Evolutionary conservation across 2,329 filamentous ascomycete species (phyloP), one percentile per base, ranked within the genome.

Genomic region (Ilyonectria sp.): DNA sequence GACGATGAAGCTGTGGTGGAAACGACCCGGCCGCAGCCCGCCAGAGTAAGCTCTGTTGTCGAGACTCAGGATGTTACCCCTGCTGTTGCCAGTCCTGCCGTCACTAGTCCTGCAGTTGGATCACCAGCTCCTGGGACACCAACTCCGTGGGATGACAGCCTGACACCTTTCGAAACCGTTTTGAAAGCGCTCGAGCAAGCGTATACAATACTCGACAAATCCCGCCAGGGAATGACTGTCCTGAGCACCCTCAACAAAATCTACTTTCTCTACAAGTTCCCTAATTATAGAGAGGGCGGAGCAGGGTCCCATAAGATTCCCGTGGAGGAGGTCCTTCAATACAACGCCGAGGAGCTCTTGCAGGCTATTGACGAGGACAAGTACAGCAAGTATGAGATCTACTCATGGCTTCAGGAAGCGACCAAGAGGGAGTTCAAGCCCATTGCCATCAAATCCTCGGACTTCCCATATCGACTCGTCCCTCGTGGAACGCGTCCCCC

Each of bases 271-370:
- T 79, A 79, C 68, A 76, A 69, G 33, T 78, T 82, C 31, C 78
- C 79, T 8, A 63, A 59, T 29, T 74, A 67, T 43, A 79, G 75
- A 40, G 76, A 67, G 4, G 74, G 71, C 0, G 55, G 76, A 11
- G 71, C 46, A 6, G 80, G 76, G 21, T 74, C 77, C n/a, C 83
- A 85, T 72, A 84, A 76, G 53, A 79, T 87, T 10, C 80, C 79
- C 3, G 76, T 80, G 3, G 63, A 76, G 43, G 83, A 87, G 43
- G 73, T 87, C 3, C 72, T 86, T 2, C 78, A 82, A 13, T 87
- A 85, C 67, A 84, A 85, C 60, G 80, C 85, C 1, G 71, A 70
- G 5, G 80, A 81, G 6, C 77, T 89, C 6, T 69, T 84, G 1
- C 60, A 74, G 2, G 69, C 68, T 4, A 74, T 86, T 2, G 78